These are phyloP conservation scores for Grigorovia yakushimaensis DNA, from an alignment of 805 yeast genomes.

Conservation along the genomic window DNA sequence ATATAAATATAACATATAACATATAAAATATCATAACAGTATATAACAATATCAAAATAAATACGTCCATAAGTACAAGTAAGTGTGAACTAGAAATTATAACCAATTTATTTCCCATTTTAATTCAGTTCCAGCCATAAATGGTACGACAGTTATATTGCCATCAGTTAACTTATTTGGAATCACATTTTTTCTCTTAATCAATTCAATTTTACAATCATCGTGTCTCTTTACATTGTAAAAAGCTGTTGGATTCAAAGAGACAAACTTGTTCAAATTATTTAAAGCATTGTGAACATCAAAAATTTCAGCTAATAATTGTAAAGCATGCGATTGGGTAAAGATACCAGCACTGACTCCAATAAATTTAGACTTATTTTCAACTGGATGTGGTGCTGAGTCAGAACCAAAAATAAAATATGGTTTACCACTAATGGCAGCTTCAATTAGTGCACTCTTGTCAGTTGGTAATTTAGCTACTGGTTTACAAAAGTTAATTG, in stretches of 20 bases:
- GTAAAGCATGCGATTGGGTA: conserved; percentile 74
- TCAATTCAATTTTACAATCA: conserved; percentile 43
- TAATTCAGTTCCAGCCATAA: conserved; percentile 69
- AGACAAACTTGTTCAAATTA: conserved; percentile 62
- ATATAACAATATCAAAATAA: background rate
- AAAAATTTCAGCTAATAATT: conserved; percentile 82
- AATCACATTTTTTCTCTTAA: conserved; percentile 42
- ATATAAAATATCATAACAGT: conserved; percentile 3
- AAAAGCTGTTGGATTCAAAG: conserved; percentile 61
- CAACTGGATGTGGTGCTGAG: conserved; percentile 92
- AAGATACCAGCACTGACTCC: conserved; percentile 98
- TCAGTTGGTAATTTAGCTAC: conserved; percentile 91
- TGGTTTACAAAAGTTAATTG: conserved; percentile 93
- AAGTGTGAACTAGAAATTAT: too few species aligned
- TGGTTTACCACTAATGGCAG: conserved; percentile 87
- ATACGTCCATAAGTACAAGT: background rate
- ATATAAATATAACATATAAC: background rate
- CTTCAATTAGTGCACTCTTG: conserved; percentile 66
- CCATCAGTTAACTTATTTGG: conserved; percentile 40
- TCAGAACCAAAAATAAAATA: conserved; percentile 96
- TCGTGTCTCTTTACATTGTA: conserved; percentile 44
- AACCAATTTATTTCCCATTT: conserved; percentile 63
- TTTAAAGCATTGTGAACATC: conserved; percentile 56
- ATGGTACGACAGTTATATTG: conserved; percentile 62
- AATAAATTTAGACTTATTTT: conserved; percentile 60